Base-by-base conservation (phyloP, 1,284 basidiomycete genomes). In the Ceratobasidium sp. region DNA sequence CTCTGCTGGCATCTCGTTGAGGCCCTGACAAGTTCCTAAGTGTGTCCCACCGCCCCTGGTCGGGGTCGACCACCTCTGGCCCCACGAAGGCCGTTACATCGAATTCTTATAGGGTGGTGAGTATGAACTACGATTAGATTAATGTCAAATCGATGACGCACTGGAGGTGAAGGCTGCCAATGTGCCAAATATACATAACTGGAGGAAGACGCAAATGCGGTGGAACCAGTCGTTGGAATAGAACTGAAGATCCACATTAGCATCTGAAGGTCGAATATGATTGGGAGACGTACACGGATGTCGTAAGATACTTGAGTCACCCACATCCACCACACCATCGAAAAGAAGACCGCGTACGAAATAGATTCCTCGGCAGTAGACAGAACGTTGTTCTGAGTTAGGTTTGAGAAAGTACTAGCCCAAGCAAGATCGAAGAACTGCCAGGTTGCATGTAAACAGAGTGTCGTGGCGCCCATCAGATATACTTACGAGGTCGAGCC, bases 181-280 rank as follows among this genome's bases (percentile, higher is more conserved):
- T 7, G 54, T 27, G 13, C 58, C 69, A 29, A 64, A 70, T 3
- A 47, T 34, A 20, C 69, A 62, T 17, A 70, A 45, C 32, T 70
- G 69, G 13, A 64, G 40, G 27, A 64, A 56, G 42, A 70, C 57
- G 38, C 65, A 55, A 22, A 65, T 17, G 7, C 69, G 57, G 31
- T 70, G 69, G 57, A 60, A 70, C 69, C 69, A 70, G 13, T 70
- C 69, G 69, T 70, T 70, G 17, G 60, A 64, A 27, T 70, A 70
- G 31, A 64, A 70, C 45, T 70, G 22, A n/a, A 31, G 32, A 15
- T 45, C n/a, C n/a, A 25, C 15, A n/a, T 32, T 2, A 15, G 22
- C 12, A n/a, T 64, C 8, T 52, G 2, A 22, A n/a, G 7, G 25
- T 17, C 8, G n/a, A 10, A 4, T 12, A 27, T 38, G 10, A 15